Evolutionary conservation across 2,329 filamentous ascomycete species (phyloP), one percentile per base, ranked within the genome.

Genomic region (Cladophialophora exuberans): DNA sequence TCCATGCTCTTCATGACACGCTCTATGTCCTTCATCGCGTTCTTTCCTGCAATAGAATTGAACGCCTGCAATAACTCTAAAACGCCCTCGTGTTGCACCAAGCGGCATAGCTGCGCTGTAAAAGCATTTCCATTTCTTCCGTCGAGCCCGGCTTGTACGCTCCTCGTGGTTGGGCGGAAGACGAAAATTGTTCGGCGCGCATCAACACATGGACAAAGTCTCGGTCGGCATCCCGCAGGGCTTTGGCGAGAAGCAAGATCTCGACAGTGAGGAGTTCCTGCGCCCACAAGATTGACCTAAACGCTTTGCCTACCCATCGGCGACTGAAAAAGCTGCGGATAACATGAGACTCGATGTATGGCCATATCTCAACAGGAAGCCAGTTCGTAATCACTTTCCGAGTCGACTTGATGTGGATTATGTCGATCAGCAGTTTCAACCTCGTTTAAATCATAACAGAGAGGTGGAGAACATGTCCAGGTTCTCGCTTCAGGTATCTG

Each of bases 391-490:
- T 18, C 3, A 66, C 50, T 11, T 54, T 33, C 2, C 50, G 46
- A 6, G 63, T 57, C 20, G 61, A 57, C 23, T 70, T 61, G 23
- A 72, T 55, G 2, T 60, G 56, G 44, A 61, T 60, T 3, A 74
- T 18, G 20, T 72, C 68, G 11, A 72, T 56, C 5, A 72, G 56
- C 1, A 75, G 56, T 45, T 66, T 67, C 48, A 73, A 64, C 48
- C 74, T 75, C 38, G 75, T 56, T 33, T 76, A 58, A 3, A 62
- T 65, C n/a, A 72, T 11, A 1, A 66, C 60, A 11, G 67, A 59
- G 6, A 51, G 28, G 31, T 64, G 35, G 6, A 47, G 62, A 5
- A 70, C 25, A 26, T 60, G 25, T 13, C 28, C 7, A 9, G 22
- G 63, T n/a, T 56, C 26, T 9, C 17, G 26, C 22, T 38, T 31